A percentile compares a stretch with the other conserved stretches of the same genome.
These are phyloP conservation scores for Candida ascalaphidarum DNA, from an alignment of 805 yeast species.

Conservation along the genomic window DNA sequence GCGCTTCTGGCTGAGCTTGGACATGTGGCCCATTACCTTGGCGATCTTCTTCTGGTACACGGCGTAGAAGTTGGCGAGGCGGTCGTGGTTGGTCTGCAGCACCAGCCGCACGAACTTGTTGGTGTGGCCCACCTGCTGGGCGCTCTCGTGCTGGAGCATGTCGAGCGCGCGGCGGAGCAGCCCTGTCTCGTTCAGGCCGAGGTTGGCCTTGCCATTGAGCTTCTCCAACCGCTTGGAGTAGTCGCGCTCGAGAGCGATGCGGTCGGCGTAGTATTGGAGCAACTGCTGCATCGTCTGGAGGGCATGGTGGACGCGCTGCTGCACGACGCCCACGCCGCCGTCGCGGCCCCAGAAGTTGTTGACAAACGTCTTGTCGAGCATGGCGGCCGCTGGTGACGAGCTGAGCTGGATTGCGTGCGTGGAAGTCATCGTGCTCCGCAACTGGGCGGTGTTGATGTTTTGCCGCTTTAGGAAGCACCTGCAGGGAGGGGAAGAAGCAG, in stretches of 20 bases:
- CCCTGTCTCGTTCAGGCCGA: constrained; percentile 56
- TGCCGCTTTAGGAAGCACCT: too few relatives aligned
- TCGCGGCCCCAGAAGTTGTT: constrained; percentile 59
- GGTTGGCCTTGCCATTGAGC: constrained; percentile 35
- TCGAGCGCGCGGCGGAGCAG: constrained; percentile 52
- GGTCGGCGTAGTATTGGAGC: constrained; percentile 25
- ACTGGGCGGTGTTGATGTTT: too few relatives aligned
- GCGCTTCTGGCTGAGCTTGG: constrained; percentile 44
- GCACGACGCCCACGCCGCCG: constrained; percentile 47
- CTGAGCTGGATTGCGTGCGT: too few relatives aligned
- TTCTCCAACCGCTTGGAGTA: constrained; percentile 48
- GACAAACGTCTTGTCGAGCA: constrained; percentile 28
- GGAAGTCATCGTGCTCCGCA: too few relatives aligned
- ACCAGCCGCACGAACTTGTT: constrained; percentile 43
- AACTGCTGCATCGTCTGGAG: constrained; percentile 40
- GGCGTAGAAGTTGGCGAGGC: constrained; percentile 44
- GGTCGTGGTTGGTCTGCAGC: constrained; percentile 36
- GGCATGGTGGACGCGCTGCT: constrained; percentile 51
- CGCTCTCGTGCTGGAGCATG: constrained; percentile 48
- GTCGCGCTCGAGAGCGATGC: constrained; percentile 63
- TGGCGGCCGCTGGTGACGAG: too few relatives aligned
- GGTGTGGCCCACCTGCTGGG: constrained; percentile 50
- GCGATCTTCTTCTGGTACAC: constrained; percentile 45
- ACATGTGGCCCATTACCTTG: constrained; percentile 49
- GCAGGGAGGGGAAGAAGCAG: too few relatives aligned